Conservation (phyloP, 1,284 basidiomycete species). For the Apiotrichum mycotoxinovorans region DNA sequence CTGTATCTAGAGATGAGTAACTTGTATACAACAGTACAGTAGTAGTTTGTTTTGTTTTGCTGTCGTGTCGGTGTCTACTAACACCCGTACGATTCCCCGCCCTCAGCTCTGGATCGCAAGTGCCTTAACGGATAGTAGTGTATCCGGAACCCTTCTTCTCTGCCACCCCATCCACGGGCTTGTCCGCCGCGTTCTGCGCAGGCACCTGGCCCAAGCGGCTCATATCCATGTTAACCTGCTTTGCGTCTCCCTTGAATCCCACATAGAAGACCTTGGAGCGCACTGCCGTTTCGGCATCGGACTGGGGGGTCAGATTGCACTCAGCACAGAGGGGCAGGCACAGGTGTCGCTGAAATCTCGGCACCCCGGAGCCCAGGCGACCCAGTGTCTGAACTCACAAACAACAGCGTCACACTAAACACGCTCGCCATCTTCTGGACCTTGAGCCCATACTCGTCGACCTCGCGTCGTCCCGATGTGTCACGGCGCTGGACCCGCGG, state of each 20-base stretch:
- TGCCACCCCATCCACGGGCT: constrained; percentile 41
- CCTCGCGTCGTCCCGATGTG: constrained; percentile 41
- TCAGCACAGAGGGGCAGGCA: too few relatives aligned
- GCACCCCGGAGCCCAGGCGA: background rate
- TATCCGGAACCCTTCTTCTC: constrained; percentile 47
- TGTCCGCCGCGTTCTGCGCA: constrained; percentile 42
- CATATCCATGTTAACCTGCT: constrained; percentile 45
- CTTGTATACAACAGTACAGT: constrained; percentile 2
- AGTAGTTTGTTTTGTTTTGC: background rate
- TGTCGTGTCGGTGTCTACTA: too few relatives aligned
- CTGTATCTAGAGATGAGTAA: background rate
- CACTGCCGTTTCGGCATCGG: constrained; percentile 32
- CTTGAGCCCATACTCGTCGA: constrained; percentile 50
- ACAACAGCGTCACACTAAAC: constrained; percentile 45
- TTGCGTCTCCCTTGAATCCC: constrained; percentile 48
- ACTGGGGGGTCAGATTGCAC: too few relatives aligned
- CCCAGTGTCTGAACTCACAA: constrained; percentile 31
- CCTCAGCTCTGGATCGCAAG: too few relatives aligned
- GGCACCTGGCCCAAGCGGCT: constrained; percentile 43
- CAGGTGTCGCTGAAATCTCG: background rate
- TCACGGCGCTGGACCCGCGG: constrained; percentile 31
- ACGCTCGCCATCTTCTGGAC: constrained; percentile 50
- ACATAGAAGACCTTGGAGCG: constrained; percentile 38
- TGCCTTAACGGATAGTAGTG: constrained; percentile 19
- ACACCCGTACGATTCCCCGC: too few relatives aligned